These are phyloP conservation scores for Blumeriella jaapii DNA, from an alignment of 2,329 filamentous ascomycete species.

Conservation along the genomic window DNA sequence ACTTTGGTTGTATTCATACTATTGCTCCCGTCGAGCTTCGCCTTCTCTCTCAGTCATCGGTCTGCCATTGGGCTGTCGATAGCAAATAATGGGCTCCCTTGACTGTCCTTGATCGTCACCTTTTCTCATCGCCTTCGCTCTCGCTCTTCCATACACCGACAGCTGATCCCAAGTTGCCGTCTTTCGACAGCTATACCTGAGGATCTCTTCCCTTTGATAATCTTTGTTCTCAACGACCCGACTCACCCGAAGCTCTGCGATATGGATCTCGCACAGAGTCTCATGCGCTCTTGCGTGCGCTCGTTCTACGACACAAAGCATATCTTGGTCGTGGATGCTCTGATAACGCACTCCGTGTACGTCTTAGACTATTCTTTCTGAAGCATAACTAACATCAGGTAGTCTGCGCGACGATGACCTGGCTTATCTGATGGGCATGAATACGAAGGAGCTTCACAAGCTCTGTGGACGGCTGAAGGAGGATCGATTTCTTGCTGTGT, in stretches of 20 bases:
- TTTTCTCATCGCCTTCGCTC: conserved; percentile 5
- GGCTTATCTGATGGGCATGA: conserved; percentile 75
- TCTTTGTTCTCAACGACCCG: not conserved
- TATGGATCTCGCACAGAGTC: conserved; percentile 60
- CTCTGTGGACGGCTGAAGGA: conserved; percentile 76
- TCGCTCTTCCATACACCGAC: too few species aligned
- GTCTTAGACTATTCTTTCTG: conserved; percentile 22
- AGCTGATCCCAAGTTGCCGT: too few species aligned
- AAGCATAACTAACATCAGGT: conserved; percentile 22
- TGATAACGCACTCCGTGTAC: conserved; percentile 61
- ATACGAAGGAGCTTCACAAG: conserved; percentile 85
- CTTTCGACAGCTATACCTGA: too few species aligned
- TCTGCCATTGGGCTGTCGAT: conserved; percentile 11
- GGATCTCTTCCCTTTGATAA: not conserved
- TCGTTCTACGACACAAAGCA: conserved; percentile 81
- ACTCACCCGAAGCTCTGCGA: not conserved
- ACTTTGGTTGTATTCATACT: not conserved
- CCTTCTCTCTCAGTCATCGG: conserved; percentile 7
- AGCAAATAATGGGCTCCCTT: conserved; percentile 18
- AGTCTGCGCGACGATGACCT: conserved; percentile 79
- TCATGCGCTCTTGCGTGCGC: conserved; percentile 77
- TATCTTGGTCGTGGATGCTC: conserved; percentile 70
- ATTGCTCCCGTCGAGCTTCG: not conserved
- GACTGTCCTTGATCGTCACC: conserved; percentile 6
- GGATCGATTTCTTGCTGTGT: conserved; percentile 76